Evolutionary conservation across 2,329 filamentous ascomycete genomes (phyloP), one percentile per base, ranked within the genome.

Genomic region (Epichloe brachyelytri): DNA sequence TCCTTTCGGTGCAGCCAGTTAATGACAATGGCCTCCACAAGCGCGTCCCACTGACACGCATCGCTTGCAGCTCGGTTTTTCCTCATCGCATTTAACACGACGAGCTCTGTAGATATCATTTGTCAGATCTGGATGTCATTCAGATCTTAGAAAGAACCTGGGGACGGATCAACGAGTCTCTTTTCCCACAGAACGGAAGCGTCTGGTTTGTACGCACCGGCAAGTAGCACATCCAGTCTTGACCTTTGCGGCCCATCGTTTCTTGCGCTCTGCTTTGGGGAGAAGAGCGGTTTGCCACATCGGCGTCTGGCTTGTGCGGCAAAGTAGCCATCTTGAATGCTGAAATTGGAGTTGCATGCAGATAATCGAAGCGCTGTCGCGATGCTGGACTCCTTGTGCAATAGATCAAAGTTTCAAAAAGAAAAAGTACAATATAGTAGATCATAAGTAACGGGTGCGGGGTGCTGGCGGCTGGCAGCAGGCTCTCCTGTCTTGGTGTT

Each of bases 211-310:
- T 15, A 48, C 51, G 37, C 30, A 50, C 48, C 51, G 48, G 33
- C 51, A 53, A 46, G 51, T 52, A 47, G 22, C 34, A 43, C 46
- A 52, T n/a, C 46, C 50, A 22, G 50, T 52, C 41, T 52, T 52
- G 48, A 53, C 51, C 15, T 53, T 50, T 19, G 48, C 20, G 11
- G 51, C 48, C 48, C 41, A 53, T 20, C 46, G 39, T 33, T 53
- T 50, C 43, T 46, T 46, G 43, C 48, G 43, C 43, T 37, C 19
- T 34, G 43, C 10, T 20, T 30, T 40, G 19, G 41, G 33, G 33
- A 14, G 6, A 10, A 20, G 41, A 39, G 15, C 2, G 5, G 3
- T 14, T 33, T 11, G 34, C 22, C 10, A 20, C 22, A n/a, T 30
- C 34, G 36, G n/a, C 22, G 34, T 17, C 33, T n/a, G 22, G 6